Conservation (phyloP, 2,329 filamentous ascomycete genomes). For the Alternaria postmessia region DNA sequence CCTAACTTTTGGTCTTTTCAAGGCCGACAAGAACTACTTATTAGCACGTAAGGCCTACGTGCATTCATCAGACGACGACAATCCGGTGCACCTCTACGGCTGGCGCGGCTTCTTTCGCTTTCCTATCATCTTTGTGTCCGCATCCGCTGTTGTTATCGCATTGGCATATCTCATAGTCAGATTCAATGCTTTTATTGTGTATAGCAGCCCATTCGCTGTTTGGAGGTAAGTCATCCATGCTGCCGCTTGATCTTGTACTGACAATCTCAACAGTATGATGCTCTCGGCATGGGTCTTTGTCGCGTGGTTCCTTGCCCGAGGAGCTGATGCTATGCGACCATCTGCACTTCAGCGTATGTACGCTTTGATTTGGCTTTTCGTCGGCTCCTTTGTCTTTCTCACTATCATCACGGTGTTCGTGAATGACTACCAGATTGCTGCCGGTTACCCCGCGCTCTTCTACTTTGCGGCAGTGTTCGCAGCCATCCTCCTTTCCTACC, state of each 20-base stretch:
- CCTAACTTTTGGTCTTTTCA: constrained; percentile 73
- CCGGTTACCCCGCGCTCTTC: constrained; percentile 83
- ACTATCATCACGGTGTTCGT: constrained; percentile 78
- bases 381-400: constrained; percentile 75
- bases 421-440: constrained; percentile 74
- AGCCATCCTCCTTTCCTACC: constrained; percentile 75
- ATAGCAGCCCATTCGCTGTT: constrained; percentile 86
- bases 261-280: constrained; percentile 68
- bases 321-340: constrained; percentile 80
- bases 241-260: not conserved
- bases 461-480: constrained; percentile 79
- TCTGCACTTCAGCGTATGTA: constrained; percentile 87
- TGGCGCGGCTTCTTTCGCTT: constrained; percentile 86
- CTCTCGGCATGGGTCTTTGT: constrained; percentile 79
- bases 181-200: constrained; percentile 88
- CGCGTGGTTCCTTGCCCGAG: constrained; percentile 83
- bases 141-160: constrained; percentile 73
- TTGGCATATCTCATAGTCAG: constrained; percentile 79
- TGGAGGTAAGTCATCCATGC: constrained; percentile 62
- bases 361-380: constrained; percentile 83
- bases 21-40: constrained; percentile 85
- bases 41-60: constrained; percentile 73
- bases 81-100: constrained; percentile 73
- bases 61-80: constrained; percentile 66
- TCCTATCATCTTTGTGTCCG: constrained; percentile 74